Base-by-base conservation (phyloP, 495 filamentous ascomycete species). In the Parmelia sp. region DNA sequence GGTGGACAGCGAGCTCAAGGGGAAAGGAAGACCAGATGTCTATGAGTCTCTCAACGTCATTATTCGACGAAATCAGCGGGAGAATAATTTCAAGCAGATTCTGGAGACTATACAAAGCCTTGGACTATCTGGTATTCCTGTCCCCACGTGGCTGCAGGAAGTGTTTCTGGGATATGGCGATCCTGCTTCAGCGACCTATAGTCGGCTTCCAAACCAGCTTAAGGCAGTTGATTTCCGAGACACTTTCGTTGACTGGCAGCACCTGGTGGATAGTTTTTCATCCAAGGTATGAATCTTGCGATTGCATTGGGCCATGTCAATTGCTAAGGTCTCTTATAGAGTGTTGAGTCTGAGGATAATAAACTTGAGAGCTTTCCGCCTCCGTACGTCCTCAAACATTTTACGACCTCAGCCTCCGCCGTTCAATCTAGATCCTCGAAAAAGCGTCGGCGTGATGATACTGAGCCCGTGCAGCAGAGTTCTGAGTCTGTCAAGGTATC, bases 71-170 rank as follows among this genome's bases (percentile, higher is more conserved):
- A 89, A 86, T 73, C 87, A 89, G 23, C 81, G 92, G 55, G 95
- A 97, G 72, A 99, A 99, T 73, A 99, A 97, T 73, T 99, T 97
- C 83, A 97, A 91, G 70, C 86, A 92, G 14, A 87, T 97, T 25
- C 79, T 99, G 23, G 89, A 96, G 65, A 96, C 92, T 1, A 94
- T 99, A 71, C 87, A 87, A 70, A 89, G 86, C 57, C 83, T 99
- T 33, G 87, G 90, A 7, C 81, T 96, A 35, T 90, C 92, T 3
- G 89, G 96, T 65, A 85, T 95, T 31, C 86, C 90, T 11, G 83
- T 96, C 47, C 91, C 95, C 4, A 82, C 88, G 17, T 99, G 94
- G 94, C 78, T 99, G 37, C 90, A 96, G 70, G 94, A 97, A 61
- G 92, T 97, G 10, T 97, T 99, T 77, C 82, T 99, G 21, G 94